phyloP scores from a whole-genome alignment of 2,329 filamentous ascomycete species.

The Westerdykella aurantiaca region DNA sequence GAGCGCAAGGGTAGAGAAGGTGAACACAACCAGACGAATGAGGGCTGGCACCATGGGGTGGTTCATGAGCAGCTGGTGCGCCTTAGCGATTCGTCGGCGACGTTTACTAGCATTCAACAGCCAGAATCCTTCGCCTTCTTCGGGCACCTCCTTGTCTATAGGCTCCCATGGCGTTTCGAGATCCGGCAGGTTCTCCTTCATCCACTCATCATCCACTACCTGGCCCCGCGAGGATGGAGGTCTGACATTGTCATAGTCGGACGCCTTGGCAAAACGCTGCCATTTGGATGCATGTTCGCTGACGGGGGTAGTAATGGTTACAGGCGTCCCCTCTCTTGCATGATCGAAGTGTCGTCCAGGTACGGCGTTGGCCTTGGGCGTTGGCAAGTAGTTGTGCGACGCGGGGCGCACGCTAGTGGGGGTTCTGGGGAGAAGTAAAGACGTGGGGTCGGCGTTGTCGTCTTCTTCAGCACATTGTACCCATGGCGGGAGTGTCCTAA shows the following conservation, averaged over 20 bases:
- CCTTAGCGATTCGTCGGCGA: conserved; percentile 52
- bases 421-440: conserved; percentile 31
- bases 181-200: conserved; percentile 46
- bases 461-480: conserved; percentile 36
- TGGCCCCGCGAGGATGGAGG: conserved; percentile 27
- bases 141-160: conserved; percentile 48
- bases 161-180: conserved; percentile 49
- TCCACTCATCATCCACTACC: conserved; percentile 42
- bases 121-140: conserved; percentile 46
- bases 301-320: conserved; percentile 31
- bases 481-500: conserved; percentile 36
- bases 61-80: conserved; percentile 65
- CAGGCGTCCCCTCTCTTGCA: conserved; percentile 33
- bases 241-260: conserved; percentile 20
- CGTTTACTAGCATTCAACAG: conserved; percentile 44
- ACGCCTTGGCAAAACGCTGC: conserved; percentile 34
- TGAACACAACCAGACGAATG: conserved; percentile 75
- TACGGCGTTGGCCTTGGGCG: conserved; percentile 34
- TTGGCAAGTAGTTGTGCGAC: conserved; percentile 36
- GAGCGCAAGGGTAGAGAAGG: conserved; percentile 76
- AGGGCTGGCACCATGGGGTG: conserved; percentile 80
- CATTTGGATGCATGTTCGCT: conserved; percentile 35
- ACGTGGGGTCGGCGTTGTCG: conserved; percentile 26
- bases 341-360: conserved; percentile 38
- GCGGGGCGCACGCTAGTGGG: conserved; percentile 31